phyloP scores from a whole-genome alignment of 116 monocot species.

The Posidonia oceanica region DNA sequence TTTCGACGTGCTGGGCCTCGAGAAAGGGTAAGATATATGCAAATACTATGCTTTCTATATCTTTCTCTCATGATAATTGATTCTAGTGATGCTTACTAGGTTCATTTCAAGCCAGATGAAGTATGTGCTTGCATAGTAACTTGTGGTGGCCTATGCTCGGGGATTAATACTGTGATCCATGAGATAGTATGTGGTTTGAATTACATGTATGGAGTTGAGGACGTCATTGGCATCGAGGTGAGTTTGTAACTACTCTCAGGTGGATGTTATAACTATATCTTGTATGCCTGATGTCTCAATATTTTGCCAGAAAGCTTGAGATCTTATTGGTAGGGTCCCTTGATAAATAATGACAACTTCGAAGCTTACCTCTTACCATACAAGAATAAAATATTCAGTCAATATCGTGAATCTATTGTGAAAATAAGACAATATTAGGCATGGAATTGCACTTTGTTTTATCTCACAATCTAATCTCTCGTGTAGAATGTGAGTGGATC shows the following conservation, averaged over 20 bases:
- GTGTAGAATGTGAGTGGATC: too few relatives aligned
- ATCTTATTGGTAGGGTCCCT: too few relatives aligned
- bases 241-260: neutral
- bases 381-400: too few relatives aligned
- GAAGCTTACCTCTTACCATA: too few relatives aligned
- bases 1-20: constrained; percentile 88
- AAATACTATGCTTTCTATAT: constrained; percentile 16
- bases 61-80: neutral
- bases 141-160: constrained; percentile 87
- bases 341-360: too few relatives aligned
- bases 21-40: constrained; percentile 39
- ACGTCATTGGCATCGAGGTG: constrained; percentile 78
- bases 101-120: constrained; percentile 76
- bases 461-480: too few relatives aligned
- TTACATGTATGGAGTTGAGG: constrained; percentile 71
- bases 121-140: constrained; percentile 90
- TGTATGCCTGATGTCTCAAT: neutral
- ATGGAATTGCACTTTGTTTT: too few relatives aligned
- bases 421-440: too few relatives aligned
- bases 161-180: constrained; percentile 87
- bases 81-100: constrained; percentile 15
- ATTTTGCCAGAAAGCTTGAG: neutral
- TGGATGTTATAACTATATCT: neutral
- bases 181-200: constrained; percentile 80
- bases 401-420: too few relatives aligned